phyloP scores from a whole-genome alignment of 768 basidiomycete species.

The Russula dissimulans region DNA sequence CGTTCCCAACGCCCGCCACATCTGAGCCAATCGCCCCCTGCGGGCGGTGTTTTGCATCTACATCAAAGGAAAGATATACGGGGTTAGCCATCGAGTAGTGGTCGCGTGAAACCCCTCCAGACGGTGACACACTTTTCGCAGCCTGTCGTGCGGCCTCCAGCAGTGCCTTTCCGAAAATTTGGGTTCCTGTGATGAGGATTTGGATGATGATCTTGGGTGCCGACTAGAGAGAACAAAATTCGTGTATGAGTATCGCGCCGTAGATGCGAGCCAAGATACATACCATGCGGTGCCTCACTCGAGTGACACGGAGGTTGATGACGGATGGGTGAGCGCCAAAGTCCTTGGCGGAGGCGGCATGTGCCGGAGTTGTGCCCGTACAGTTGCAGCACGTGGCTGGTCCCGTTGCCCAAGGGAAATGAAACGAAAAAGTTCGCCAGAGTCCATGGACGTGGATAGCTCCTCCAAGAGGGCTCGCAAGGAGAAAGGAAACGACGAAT shows the following conservation, averaged over 20 bases:
- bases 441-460: conserved; percentile 22
- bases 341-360: neutral
- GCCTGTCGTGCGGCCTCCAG: conserved; percentile 87
- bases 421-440: conserved; percentile 10
- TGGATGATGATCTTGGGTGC: conserved; percentile 73
- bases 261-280: neutral
- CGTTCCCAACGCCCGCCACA: conserved; percentile 63
- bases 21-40: conserved; percentile 60
- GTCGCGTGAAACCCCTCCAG: neutral
- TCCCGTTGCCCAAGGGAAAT: neutral
- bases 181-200: conserved; percentile 65
- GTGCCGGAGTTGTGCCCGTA: neutral
- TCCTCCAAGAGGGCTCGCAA: conserved; percentile 27
- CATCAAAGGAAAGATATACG: neutral
- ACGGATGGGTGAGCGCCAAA: neutral
- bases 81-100: neutral
- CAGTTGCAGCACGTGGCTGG: no score
- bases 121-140: conserved; percentile 64
- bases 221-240: conserved; percentile 38
- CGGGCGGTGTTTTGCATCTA: conserved; percentile 80
- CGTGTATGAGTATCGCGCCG: neutral
- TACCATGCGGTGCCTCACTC: conserved; percentile 7
- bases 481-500: conserved; percentile 34
- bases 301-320: neutral
- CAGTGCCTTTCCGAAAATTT: conserved; percentile 88